Base-by-base conservation (phyloP, 352 stramenopile species). In the Globisporangium emineosum region DNA sequence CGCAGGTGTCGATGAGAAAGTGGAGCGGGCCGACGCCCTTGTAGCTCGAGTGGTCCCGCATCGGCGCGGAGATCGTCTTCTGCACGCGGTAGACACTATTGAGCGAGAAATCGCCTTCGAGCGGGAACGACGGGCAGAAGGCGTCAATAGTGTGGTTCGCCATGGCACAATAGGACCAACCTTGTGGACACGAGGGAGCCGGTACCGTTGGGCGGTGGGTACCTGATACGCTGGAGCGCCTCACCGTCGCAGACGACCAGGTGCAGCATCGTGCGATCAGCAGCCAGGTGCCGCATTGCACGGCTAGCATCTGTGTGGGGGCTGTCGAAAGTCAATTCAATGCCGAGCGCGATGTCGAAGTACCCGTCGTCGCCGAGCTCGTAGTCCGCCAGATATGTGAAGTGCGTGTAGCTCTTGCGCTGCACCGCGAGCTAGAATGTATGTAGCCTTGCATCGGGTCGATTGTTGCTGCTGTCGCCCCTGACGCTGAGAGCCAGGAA, bases 1-100 rank as follows among this genome's bases (percentile, higher is more conserved):
- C 80, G 47, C 81, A 90, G 0, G 78, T 71, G 55, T 90, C 73
- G 21, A 88, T 75, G 57, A 76, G 78, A 47, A 87, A 79, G 12
- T 75, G 60, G 9, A 82, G 67, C n/a, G 35, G 70, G 17, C 35
- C 69, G 29, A 62, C 73, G 13, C 62, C 54, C 3, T 32, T 51
- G 62, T 60, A 69, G 17, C 27, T 23, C n/a, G 23, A 57, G 29
- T 51, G n/a, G n/a, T n/a, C 54, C 1, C 45, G 32, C 5, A 73
- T 56, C 10, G 52, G 30, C n/a, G 47, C 25, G 17, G 69, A 52
- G 21, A 73, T 19, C 9, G 67, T 70, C 52, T 75, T 71, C 40
- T 70, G 74, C 19, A 68, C 66, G 32, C 72, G 73, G 32, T 90
- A 88, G 27, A 81, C 60, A 32, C 59, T 72, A 35, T 66, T 55